A percentile compares a stretch with the other conserved stretches of the same genome.
Conservation (phyloP, 1,284 basidiomycete species). For the Tilletia setariae region DNA sequence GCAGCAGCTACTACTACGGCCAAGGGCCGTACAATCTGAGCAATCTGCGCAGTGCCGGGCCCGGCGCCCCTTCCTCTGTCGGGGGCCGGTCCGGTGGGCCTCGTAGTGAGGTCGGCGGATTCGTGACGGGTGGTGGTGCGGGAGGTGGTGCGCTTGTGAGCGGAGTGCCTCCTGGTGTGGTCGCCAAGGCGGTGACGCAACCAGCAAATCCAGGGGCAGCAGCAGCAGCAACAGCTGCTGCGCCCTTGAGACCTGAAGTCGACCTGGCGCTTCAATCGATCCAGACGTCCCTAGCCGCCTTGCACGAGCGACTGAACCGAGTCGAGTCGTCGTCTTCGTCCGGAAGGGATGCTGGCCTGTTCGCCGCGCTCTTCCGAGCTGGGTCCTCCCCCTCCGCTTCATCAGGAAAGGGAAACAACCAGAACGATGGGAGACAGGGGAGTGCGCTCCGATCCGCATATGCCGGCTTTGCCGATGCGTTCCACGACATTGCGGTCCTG, state of each 20-base stretch:
- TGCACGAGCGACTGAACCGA: conserved; percentile 72
- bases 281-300: conserved; percentile 81
- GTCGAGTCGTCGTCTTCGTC: conserved; percentile 30
- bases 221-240: conserved; percentile 27
- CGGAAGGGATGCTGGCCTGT: neutral
- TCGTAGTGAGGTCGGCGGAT: conserved; percentile 12
- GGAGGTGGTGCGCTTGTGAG: neutral
- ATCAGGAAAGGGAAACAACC: conserved; percentile 1
- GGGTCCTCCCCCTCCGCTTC: neutral
- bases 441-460: conserved; percentile 13
- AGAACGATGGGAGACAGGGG: neutral
- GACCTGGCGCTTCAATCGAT: conserved; percentile 66
- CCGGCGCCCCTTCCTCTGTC: conserved; percentile 39
- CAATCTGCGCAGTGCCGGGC: neutral
- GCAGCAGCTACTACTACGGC: no score
- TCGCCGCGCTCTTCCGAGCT: neutral
- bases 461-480: conserved; percentile 20
- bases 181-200: neutral
- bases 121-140: neutral
- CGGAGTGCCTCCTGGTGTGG: neutral
- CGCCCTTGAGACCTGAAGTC: conserved; percentile 32
- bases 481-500: conserved; percentile 32
- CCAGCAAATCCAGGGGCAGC: neutral
- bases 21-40: neutral
- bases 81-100: conserved; percentile 34